Evolutionary conservation across 805 yeast species (phyloP).

Genomic region (Sporopachydermia lactativora): DNA sequence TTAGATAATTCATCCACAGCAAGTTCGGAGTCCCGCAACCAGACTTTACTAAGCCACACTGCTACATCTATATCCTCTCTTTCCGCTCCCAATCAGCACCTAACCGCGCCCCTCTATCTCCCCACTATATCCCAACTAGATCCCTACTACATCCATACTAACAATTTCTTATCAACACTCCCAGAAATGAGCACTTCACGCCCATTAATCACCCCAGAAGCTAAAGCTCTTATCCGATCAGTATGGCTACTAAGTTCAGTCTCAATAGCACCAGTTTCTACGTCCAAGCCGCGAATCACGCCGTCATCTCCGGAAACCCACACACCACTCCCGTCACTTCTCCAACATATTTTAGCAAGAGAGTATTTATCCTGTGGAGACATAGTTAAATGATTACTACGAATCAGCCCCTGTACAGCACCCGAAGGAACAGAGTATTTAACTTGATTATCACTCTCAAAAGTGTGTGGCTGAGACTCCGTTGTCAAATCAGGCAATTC

Average conservation of each 20-base stretch:
- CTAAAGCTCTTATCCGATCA: constrained; percentile 36
- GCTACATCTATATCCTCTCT: too few relatives aligned
- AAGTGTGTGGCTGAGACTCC: not conserved
- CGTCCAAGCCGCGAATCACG: constrained; percentile 40
- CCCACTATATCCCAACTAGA: too few relatives aligned
- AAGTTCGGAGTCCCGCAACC: too few relatives aligned
- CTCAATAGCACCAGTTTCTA: constrained; percentile 23
- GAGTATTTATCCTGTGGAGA: constrained; percentile 63
- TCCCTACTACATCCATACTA: constrained; percentile 17
- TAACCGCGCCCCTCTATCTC: too few relatives aligned
- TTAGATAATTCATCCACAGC: too few relatives aligned
- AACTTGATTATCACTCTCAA: not conserved
- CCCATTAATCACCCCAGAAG: constrained; percentile 16
- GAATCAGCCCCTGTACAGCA: constrained; percentile 21
- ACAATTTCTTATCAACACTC: constrained; percentile 31
- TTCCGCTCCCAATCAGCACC: too few relatives aligned
- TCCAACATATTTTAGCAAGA: constrained; percentile 33
- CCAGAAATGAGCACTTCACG: constrained; percentile 30
- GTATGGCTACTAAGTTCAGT: constrained; percentile 23
- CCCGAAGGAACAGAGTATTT: constrained; percentile 5
- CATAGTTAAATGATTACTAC: constrained; percentile 31
- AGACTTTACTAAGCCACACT: too few relatives aligned
- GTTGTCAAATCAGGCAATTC: constrained; percentile 22
- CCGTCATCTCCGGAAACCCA: constrained; percentile 70
- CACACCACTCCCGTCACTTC: constrained; percentile 31